These are phyloP conservation scores for Saturnispora zaruensis DNA, from an alignment of 805 yeast genomes.

Conservation along the genomic window DNA sequence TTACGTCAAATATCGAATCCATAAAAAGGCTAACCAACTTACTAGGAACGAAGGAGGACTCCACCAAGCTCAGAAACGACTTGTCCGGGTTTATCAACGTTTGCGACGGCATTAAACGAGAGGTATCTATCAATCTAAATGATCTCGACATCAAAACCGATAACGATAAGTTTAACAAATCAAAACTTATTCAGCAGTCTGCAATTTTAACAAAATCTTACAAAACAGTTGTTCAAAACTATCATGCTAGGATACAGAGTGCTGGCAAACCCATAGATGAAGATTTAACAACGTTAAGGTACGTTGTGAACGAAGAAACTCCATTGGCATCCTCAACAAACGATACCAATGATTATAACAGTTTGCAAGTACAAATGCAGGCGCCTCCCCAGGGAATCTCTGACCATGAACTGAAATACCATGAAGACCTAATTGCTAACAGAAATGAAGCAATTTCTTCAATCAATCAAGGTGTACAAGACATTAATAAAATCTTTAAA, in stretches of 20 bases:
- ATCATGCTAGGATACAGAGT: neutral
- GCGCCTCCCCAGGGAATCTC: constrained; percentile 29
- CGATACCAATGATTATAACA: constrained; percentile 10
- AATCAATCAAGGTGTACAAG: constrained; percentile 71
- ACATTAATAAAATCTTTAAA: constrained; percentile 76
- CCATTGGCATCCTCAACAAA: neutral
- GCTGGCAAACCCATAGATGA: neutral
- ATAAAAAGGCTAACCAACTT: neutral
- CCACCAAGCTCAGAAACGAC: neutral
- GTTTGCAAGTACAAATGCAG: constrained; percentile 26
- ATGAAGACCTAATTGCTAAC: constrained; percentile 56
- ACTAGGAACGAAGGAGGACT: neutral
- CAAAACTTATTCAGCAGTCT: neutral
- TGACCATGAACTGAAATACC: constrained; percentile 51
- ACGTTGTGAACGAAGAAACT: neutral
- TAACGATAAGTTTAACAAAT: neutral
- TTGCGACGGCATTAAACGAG: neutral
- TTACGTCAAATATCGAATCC: neutral
- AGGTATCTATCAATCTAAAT: neutral
- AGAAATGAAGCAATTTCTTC: constrained; percentile 64
- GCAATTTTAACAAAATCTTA: neutral
- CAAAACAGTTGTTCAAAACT: neutral
- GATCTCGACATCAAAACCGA: neutral
- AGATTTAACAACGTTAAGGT: neutral
- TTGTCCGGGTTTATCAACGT: neutral